phyloP scores from a whole-genome alignment of 306 rosid species.

The Cucurbita ficifolia region DNA sequence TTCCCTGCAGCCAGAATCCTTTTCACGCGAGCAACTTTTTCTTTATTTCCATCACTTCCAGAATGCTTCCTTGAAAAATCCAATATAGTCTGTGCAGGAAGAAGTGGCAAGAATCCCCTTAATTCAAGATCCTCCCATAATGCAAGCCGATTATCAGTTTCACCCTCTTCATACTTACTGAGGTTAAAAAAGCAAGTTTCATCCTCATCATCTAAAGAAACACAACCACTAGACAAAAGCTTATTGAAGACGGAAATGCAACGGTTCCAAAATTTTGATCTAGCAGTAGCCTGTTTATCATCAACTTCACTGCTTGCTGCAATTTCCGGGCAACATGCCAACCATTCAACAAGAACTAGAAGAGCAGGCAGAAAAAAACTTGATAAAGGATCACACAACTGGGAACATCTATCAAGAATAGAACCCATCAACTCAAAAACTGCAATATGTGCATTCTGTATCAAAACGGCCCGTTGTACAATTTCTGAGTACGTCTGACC shows the following conservation, averaged over 20 bases:
- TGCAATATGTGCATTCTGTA: constrained; percentile 77
- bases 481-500: constrained; percentile 89
- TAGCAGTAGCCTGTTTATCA: constrained; percentile 42
- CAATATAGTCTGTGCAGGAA: constrained; percentile 83
- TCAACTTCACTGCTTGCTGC: constrained; percentile 51
- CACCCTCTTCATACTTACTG: constrained; percentile 83
- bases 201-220: constrained; percentile 54
- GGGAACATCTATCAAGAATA: constrained; percentile 57
- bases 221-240: constrained; percentile 39
- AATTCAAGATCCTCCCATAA: constrained; percentile 90
- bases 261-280: constrained; percentile 70
- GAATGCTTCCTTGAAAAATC: constrained; percentile 76
- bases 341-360: constrained; percentile 83
- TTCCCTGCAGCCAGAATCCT: constrained; percentile 87
- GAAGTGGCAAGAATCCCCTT: constrained; percentile 82
- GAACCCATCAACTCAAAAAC: constrained; percentile 68
- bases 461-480: constrained; percentile 72
- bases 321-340: constrained; percentile 69
- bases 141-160: constrained; percentile 81
- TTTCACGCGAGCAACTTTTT: constrained; percentile 45
- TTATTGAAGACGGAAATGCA: constrained; percentile 60
- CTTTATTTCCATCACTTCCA: constrained; percentile 68
- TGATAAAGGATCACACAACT: constrained; percentile 52
- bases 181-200: constrained; percentile 71
- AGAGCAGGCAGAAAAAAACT: constrained; percentile 78